Evolutionary conservation across 2,329 filamentous ascomycete species (phyloP), one percentile per base, ranked within the genome.

Genomic region (Fusarium scirpi): DNA sequence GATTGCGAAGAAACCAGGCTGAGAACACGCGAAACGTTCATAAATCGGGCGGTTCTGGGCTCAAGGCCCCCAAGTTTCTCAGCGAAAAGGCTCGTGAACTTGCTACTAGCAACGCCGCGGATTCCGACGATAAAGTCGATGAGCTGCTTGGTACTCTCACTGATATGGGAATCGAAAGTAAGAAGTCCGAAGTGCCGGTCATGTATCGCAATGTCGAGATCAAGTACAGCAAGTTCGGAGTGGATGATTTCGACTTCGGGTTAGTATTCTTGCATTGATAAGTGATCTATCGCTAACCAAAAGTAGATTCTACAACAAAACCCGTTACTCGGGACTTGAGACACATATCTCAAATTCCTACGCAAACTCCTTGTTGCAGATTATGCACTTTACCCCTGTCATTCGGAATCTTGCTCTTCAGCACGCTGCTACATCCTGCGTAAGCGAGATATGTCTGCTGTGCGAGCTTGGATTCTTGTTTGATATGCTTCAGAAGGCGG

Each of bases 161-260:
- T n/a, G 89, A 91, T 40, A 83, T 89, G 58, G 90, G 92, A 58
- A 84, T 95, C 6, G 91, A 92, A 67, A 91, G 91, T 69, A 88
- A 91, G 59, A 92, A 93, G 69, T 89, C 92, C 43, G 94, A 97
- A 60, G 92, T 96, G 7, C 92, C 95, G 24, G 88, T 92, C 11
- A 93, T 96, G 83, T 99, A 99, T 79, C 91, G 92, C 70, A 94
- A 94, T 75, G 92, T 98, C 13, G 95, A 98, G 79, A 99, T 99
- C 82, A 98, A 98, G 79, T 99, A 98, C 83, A 98, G 95, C 85
- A 97, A 94, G 78, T 99, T 98, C 80, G 96, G 96, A 22, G 94
- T 99, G n/a, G 95, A 98, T 76, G 97, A 99, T 80, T 99, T 99
- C 79, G 96, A 99, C 80, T 99, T 99, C 81, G 92, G 92, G 90